Evolutionary conservation across 306 rosid species (phyloP), one percentile per base, ranked within the genome.

Genomic region (Datisca glomerata): DNA sequence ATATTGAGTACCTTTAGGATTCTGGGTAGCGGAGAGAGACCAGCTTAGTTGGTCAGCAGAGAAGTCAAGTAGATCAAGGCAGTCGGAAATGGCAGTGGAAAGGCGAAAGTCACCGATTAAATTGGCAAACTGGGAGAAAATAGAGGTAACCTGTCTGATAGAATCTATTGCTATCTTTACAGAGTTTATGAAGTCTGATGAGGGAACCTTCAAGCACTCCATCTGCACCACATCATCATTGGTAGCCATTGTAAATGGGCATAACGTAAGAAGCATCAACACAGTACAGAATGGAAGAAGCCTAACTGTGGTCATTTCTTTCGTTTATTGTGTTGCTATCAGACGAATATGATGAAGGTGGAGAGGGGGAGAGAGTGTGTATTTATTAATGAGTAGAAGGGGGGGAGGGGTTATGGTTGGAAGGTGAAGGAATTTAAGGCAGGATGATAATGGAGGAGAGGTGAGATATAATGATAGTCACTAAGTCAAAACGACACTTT

Each of bases 71-170:
- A 85, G 65, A 15, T 80, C 89, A 4, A 78, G 53, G 49, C 96
- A 85, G 62, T 81, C 91, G 4, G 64, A 56, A 48, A 85, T 41
- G 68, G 96, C 93, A 14, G 49, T 63, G 6, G 93, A 49, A 40
- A 71, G 64, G 9, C 76, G 89, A 5, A 56, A 60, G 40, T 75
- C 64, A 0, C 78, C 70, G 2, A 73, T 59, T 10, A 14, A 45
- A 0, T 18, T 42, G 12, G 62, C 55, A 41, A 74, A 61, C 14
- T 48, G 59, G 4, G 85, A 73, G 66, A 91, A 50, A 43, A 70
- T 64, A 31, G 84, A 73, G 3, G 45, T 7, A 21, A 77, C 75
- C 6, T 57, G 47, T 8, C 22, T 41, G 0, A 84, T 4, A 24
- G 49, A 6, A 1, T 12, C 60, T 15, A 75, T 51, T 40, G 75